A percentile compares a stretch with the other conserved stretches of the same genome.
Evolutionary conservation across 352 stramenopile genomes (phyloP).

Genomic region (Phytophthora meadii): DNA sequence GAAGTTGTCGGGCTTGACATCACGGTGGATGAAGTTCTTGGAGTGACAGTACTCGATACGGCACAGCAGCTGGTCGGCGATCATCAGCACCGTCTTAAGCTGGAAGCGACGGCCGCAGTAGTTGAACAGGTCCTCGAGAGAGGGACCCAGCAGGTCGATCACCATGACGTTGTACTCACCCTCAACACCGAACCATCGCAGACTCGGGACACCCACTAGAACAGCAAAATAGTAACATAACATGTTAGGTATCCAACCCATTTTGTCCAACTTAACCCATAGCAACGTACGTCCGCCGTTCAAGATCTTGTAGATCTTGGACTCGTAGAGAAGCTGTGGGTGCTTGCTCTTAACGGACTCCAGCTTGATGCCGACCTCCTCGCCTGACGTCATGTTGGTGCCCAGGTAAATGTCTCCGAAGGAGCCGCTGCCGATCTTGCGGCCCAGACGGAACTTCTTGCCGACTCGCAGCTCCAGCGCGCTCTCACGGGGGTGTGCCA

Average conservation of each 20-base stretch:
- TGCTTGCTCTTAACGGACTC: conserved; percentile 98
- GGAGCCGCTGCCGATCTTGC: conserved; percentile 99
- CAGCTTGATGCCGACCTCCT: conserved; percentile 99
- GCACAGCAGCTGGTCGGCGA: conserved; percentile 87
- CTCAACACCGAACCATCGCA: conserved; percentile 99
- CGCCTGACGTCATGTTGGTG: conserved; percentile 99
- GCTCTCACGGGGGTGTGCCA: conserved; percentile 74
- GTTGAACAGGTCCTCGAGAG: conserved; percentile 91
- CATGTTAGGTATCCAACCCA: conserved; percentile 9
- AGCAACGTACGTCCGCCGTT: conserved; percentile 95
- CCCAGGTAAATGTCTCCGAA: conserved; percentile 99
- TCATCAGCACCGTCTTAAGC: conserved; percentile 97
- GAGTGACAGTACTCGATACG: conserved; percentile 90
- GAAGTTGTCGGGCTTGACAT: conserved; percentile 93
- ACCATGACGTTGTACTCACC: conserved; percentile 99
- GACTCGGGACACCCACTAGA: conserved; percentile 97
- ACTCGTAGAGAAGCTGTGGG: conserved; percentile 99
- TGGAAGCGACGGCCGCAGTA: conserved; percentile 90
- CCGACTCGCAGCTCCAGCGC: conserved; percentile 97
- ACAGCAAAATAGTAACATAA: conserved; percentile 24
- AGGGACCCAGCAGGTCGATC: conserved; percentile 98
- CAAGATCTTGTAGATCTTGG: conserved; percentile 99
- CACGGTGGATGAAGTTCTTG: conserved; percentile 92
- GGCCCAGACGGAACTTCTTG: conserved; percentile 99
- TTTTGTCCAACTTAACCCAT: no score